Evolutionary conservation across 139 green algal genomes (phyloP), one percentile per base, ranked within the genome.

Genomic region (Ostreobium quekettii): DNA sequence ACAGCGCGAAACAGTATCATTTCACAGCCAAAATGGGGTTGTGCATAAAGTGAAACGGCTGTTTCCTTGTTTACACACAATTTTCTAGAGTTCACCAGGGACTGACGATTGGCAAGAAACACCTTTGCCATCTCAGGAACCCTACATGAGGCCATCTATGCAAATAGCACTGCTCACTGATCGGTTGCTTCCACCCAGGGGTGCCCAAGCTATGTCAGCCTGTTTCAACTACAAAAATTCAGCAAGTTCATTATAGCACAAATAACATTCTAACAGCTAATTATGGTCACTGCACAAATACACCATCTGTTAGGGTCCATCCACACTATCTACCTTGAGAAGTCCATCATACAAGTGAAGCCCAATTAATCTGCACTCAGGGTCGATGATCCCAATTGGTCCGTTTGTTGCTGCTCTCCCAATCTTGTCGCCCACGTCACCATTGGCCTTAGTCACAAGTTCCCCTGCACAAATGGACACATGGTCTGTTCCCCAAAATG

Each of bases 281-380:
- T 26, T 53, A 26, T 53, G 11, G 19, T 53, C 19, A 26, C 19
- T 53, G 42, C 11, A 19, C 11, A 53, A 53, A 53, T 11, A 53
- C 11, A 26, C 42, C 15, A 53, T 26, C 42, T 11, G 42, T n/a
- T n/a, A n/a, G n/a, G n/a, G n/a, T n/a, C n/a, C n/a, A n/a, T n/a
- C n/a, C n/a, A n/a, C n/a, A n/a, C n/a, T n/a, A n/a, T n/a, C n/a
- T n/a, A 95, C 87, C 84, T 98, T 98, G 70, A 99, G 79, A 5
- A 93, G 74, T 24, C 94, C 94, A 58, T 97, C 88, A 68, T 99
- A 99, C 38, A 98, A 78, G 76, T 98, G 93, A 53, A 98, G 72
- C 5, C 75, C 94, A 33, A 97, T 91, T 6, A 86, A 53, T 3
- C 85, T 76, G 62, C 77, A 86, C 4, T 84, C 71, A 4, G 90